Base-by-base conservation (phyloP, 441 rosid species). In the Pelargonium citronellum region DNA sequence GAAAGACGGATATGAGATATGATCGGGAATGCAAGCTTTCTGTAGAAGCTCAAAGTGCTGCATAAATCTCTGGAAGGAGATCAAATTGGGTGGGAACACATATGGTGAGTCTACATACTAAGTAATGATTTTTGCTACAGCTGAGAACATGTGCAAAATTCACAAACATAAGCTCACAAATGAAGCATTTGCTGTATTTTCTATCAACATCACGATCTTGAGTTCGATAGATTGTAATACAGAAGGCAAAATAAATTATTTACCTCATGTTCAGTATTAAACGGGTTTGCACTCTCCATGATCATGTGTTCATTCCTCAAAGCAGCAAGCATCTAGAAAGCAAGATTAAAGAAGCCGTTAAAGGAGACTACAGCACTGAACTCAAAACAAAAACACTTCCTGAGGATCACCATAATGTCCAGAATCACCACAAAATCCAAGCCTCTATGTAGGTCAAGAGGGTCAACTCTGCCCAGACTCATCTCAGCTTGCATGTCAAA, bases 1-100 rank as follows among this genome's bases (percentile, higher is more conserved):
- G 76, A 82, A 95, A 4, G 92, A 90, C 10, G 84, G 86, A 70
- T 87, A 95, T 5, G 97, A 84, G 67, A 74, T 65, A 44, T 88
- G 84, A 27, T 89, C 96, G 0, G 98, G 97, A 72, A 95, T 84
- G 39, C 96, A 89, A 58, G 99, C 98, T 79, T 89, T 95, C 74
- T 88, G 96, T 71, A 95, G 88, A 71, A 89, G 93, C 81, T 89
- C 96, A 76, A 95, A 95, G 83, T 92, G 99, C 84, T 95, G 99
- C 47, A 71, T 73, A 66, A 92, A 95, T 82, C 89, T 89, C 99
- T 95, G 91, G 69, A 75, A 15, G 64, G 39, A 72, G 43, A 39
- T 58, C 24, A 43, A 61, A 62, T 51, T 69, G 68, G 69, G 66
- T 67, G 49, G 64, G 61, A 69, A 70, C 6, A 66, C 9, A 69